A percentile compares a stretch with the other conserved stretches of the same genome.
phyloP scores from a whole-genome alignment of 1,139 yeast species.

The Dujonia santamariae region DNA sequence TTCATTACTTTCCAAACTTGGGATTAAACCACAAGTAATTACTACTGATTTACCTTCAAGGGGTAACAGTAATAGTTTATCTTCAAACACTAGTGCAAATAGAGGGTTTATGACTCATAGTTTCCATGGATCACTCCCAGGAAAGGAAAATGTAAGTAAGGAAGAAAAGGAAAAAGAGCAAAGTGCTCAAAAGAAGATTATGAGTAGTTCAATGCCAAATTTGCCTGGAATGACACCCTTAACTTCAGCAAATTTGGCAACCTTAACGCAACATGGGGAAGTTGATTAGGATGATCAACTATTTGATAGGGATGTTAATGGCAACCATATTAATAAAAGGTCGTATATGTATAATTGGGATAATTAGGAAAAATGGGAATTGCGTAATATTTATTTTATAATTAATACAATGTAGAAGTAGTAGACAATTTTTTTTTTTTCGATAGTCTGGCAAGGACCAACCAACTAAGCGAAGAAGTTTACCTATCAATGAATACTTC shows the following conservation, averaged over 20 bases:
- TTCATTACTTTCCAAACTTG: slow-evolving; percentile 37
- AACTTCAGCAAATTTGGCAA: slow-evolving; percentile 8
- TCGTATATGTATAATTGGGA: too few species aligned
- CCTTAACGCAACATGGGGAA: slow-evolving; percentile 5
- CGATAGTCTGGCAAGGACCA: too few species aligned
- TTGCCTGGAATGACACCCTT: slow-evolving; percentile 6
- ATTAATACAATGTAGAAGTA: too few species aligned
- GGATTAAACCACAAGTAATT: slow-evolving; percentile 45
- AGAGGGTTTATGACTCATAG: slow-evolving; percentile 5
- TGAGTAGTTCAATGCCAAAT: slow-evolving; percentile 7
- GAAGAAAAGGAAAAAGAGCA: slow-evolving; percentile 12
- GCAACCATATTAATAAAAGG: too few species aligned
- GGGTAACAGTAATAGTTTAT: neutral
- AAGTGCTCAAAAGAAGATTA: slow-evolving; percentile 5
- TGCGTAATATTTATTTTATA: neutral
- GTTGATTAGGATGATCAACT: slow-evolving; percentile 3
- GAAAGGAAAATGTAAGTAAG: slow-evolving; percentile 4
- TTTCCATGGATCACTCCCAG: slow-evolving; percentile 6
- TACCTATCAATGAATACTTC: too few species aligned
- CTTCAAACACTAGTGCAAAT: slow-evolving; percentile 5
- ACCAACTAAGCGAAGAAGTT: too few species aligned
- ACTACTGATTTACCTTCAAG: slow-evolving; percentile 21
- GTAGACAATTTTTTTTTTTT: too few species aligned
- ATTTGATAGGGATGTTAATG: too few species aligned
- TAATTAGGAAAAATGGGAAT: neutral